phyloP scores from a whole-genome alignment of 176 grass and related monocot genomes.

The Eragrostis nindensis region DNA sequence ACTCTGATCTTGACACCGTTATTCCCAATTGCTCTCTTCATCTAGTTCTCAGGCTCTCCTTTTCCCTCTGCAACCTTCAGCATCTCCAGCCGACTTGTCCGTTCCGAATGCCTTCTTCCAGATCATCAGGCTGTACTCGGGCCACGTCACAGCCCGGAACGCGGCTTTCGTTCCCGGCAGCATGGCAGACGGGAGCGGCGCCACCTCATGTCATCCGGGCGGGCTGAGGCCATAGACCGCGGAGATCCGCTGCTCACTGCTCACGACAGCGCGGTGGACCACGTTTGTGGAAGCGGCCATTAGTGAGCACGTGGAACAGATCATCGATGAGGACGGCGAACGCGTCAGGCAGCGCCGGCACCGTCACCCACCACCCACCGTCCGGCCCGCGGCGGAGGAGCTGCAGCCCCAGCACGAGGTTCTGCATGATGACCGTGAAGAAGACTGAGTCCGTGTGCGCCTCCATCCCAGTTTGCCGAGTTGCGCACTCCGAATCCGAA shows the following conservation, averaged over 20 bases:
- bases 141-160: constrained; percentile 60
- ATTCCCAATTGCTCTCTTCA: neutral
- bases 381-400: constrained; percentile 39
- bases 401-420: constrained; percentile 59
- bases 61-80: neutral
- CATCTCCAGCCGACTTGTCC: constrained; percentile 7
- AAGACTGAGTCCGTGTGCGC: constrained; percentile 72
- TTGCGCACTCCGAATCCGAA: constrained; percentile 57
- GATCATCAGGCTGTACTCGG: constrained; percentile 35
- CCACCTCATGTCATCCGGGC: constrained; percentile 38
- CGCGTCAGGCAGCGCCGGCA: constrained; percentile 41
- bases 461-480: no score
- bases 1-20: neutral
- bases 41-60: neutral
- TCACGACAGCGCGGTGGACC: constrained; percentile 62
- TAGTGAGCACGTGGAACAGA: constrained; percentile 62
- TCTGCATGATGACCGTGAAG: constrained; percentile 59
- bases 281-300: constrained; percentile 57
- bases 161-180: neutral
- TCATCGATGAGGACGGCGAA: constrained; percentile 55
- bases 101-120: constrained; percentile 19
- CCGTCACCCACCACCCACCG: constrained; percentile 72
- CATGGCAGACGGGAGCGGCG: constrained; percentile 32
- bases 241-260: constrained; percentile 51
- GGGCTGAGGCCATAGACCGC: constrained; percentile 57